Evolutionary conservation across 2,329 filamentous ascomycete genomes (phyloP), one percentile per base, ranked within the genome.

Genomic region (Sporothrix humicola): DNA sequence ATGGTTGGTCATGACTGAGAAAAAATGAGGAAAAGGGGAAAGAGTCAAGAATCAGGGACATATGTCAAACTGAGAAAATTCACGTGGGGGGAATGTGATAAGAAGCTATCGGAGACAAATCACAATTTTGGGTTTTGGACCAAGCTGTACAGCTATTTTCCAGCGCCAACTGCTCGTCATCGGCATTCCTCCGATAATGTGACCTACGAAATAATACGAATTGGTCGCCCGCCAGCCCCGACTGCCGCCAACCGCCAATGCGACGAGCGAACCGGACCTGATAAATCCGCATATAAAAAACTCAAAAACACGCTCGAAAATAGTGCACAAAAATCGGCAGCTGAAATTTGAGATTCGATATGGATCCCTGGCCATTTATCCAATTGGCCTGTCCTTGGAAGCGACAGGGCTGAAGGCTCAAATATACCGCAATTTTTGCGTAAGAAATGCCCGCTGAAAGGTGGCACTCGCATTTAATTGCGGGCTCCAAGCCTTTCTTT

Each of bases 381-480:
- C 31, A 37, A 37, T 37, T 42, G 31, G 15, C 31, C 31, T 37
- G 26, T 42, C 26, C 12, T 61, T 37, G 31, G 31, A 37, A 37
- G 10, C 65, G 66, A 69, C 66, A 61, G 69, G 69, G 54, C 69
- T 59, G 52, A 61, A 37, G 1, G 8, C 17, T 7, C 69, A 61
- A 71, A 71, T 71, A 70, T 69, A 58, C 68, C 68, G 52, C 69
- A 71, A 46, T 13, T 54, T 63, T 31, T 59, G 69, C 42, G 69
- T 50, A 37, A 48, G 31, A 61, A 46, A 48, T 26, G 68, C 15
- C 46, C 37, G 52, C 37, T 44, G 42, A 56, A 26, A 48, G 56
- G 56, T 59, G 56, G 37, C 56, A 59, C 37, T 42, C 5, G 37
- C 26, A 37, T 37, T 37, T 37, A 37, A 37, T 37, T 37, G 31